phyloP scores from a whole-genome alignment of 1,139 yeast species.

The Neolecta irregularis region DNA sequence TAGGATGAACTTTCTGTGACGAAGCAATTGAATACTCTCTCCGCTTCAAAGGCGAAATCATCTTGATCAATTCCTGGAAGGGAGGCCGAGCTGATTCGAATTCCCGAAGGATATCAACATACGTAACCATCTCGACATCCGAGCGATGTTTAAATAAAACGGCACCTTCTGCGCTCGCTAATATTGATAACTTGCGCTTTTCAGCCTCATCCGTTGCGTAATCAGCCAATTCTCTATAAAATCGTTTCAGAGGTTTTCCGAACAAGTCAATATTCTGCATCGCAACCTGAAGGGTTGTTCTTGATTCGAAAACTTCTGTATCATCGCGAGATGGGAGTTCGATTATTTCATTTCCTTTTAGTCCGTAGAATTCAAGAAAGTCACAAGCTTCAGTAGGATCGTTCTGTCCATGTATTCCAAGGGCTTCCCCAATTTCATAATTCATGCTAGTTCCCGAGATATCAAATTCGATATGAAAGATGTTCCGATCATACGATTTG shows the following conservation, averaged over 20 bases:
- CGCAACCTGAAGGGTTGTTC: slow-evolving; percentile 71
- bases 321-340: slow-evolving; percentile 61
- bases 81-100: slow-evolving; percentile 73
- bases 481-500: slow-evolving; percentile 73
- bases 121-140: slow-evolving; percentile 68
- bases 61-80: slow-evolving; percentile 51
- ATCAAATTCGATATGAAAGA: slow-evolving; percentile 93
- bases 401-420: slow-evolving; percentile 90
- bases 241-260: slow-evolving; percentile 92
- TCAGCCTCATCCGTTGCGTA: slow-evolving; percentile 60
- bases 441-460: slow-evolving; percentile 77
- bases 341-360: slow-evolving; percentile 52
- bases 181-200: slow-evolving; percentile 41
- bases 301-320: slow-evolving; percentile 41
- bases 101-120: slow-evolving; percentile 66
- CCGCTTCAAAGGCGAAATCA: slow-evolving; percentile 80
- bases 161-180: slow-evolving; percentile 72
- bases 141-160: slow-evolving; percentile 71
- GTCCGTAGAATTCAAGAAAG: slow-evolving; percentile 57
- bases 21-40: slow-evolving; percentile 99
- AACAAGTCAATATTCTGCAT: slow-evolving; percentile 70
- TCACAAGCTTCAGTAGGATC: slow-evolving; percentile 45
- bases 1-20: slow-evolving; percentile 81
- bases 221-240: slow-evolving; percentile 66
- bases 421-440: slow-evolving; percentile 90